Evolutionary conservation across 2,329 filamentous ascomycete genomes (phyloP), one percentile per base, ranked within the genome.

Genomic region (Colletotrichum ledebouriae): DNA sequence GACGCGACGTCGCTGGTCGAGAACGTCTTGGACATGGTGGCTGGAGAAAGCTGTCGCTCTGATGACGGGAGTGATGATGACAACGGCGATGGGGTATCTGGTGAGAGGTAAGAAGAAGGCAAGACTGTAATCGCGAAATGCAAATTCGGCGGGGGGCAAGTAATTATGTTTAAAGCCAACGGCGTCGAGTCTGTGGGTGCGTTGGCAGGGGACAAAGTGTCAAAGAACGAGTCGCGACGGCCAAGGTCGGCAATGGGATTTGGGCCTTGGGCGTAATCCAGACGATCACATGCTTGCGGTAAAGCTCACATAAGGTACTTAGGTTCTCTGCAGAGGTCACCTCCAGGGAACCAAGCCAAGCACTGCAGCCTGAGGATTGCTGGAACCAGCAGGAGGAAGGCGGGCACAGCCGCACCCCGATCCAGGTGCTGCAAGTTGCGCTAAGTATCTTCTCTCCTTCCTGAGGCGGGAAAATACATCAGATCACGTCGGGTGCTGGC

Each of bases 11-110:
- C 94, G 83, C 87, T 87, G 72, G 90, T 86, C 62, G 90, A 92
- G 79, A 97, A 98, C 34, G 88, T 91, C 83, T 96, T 92, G 58
- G 94, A 92, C 96, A 99, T 99, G 75, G 67, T 69, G 52, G 46
- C 86, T 72, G 64, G 25, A 67, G 34, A 47, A 25, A 41, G 22
- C 61, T 39, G 29, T 42, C 13, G 20, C 37, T 57, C 37, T 58
- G 39, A 59, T 56, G 55, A 46, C 58, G 46, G 29, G 34, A 41
- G 17, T 59, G 56, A 41, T 47, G 41, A 5, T 47, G 41, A 5
- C 11, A 39, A 12, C 37, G 37, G 13, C 5, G 37, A 13, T 39
- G 37, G 37, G 47, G 39, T 46, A 41, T 33, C 33, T 50, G 33
- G 29, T 29, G 1, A 46, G 12, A 12, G 5, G 6, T 20, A 41